Percentiles rank a stretch among this genome's conserved stretches.
These are phyloP conservation scores for Botryotinia globosa DNA, from an alignment of 2,329 filamentous ascomycete genomes.

Conservation along the genomic window DNA sequence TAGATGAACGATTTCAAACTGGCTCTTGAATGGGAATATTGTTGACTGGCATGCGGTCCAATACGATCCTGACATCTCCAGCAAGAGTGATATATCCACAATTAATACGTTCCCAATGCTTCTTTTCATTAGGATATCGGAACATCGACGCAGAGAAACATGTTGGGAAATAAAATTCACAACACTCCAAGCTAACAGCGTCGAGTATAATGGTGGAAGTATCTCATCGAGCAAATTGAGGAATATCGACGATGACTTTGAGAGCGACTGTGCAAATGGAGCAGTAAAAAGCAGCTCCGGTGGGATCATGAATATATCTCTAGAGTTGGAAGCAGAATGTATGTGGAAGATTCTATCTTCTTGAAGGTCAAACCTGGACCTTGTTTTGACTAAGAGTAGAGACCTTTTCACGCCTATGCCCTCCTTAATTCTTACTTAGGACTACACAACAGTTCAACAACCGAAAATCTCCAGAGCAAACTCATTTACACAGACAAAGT, in stretches of 20 bases:
- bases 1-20: background rate
- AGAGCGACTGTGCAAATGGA: background rate
- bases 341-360: background rate
- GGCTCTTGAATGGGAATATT: background rate
- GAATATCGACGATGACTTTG: background rate
- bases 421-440: background rate
- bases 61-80: background rate
- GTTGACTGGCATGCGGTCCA: background rate
- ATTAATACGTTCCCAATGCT: background rate
- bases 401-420: background rate
- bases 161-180: background rate
- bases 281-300: background rate
- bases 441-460: background rate
- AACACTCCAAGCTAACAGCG: background rate
- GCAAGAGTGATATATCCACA: background rate
- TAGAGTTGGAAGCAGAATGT: background rate
- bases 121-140: background rate
- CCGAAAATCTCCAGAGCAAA: background rate
- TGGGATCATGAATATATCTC: background rate
- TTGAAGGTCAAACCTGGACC: background rate
- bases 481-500: fast-evolving
- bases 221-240: background rate
- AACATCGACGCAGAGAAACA: background rate
- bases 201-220: background rate
- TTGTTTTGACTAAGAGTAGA: background rate